Conservation (phyloP, 441 rosid genomes). For the Arabidopsis hybrid region DNA sequence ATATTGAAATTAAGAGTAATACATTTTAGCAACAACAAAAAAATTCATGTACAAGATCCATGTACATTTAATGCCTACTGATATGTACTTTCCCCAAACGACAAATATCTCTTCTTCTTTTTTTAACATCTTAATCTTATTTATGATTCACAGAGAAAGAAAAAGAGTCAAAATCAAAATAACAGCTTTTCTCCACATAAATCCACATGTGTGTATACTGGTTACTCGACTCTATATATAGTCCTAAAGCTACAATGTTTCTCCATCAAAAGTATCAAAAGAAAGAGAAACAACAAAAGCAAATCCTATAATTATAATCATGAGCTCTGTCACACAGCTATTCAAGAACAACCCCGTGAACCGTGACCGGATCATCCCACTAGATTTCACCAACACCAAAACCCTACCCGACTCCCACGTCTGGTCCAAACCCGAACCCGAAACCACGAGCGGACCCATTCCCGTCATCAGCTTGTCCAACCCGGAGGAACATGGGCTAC, state of each 20-base stretch:
- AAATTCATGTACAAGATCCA: no score
- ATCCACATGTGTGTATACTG: background rate
- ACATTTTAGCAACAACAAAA: no score
- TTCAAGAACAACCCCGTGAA: slow-evolving; percentile 44
- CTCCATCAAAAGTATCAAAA: slow-evolving; percentile 26
- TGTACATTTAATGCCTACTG: no score
- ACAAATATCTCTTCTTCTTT: background rate
- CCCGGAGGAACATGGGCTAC: slow-evolving; percentile 22
- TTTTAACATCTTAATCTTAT: background rate
- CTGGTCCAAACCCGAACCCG: slow-evolving; percentile 32
- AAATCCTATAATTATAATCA: background rate
- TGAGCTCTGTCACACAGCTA: slow-evolving; percentile 40
- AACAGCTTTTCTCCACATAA: background rate
- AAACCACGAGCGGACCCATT: slow-evolving; percentile 15
- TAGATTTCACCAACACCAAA: slow-evolving; percentile 42
- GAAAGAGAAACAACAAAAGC: background rate
- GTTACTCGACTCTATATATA: slow-evolving; percentile 34
- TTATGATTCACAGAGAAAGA: slow-evolving; percentile 9
- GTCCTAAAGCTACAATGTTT: slow-evolving; percentile 1
- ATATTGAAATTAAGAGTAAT: no score
- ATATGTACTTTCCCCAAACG: background rate
- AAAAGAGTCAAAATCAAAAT: background rate
- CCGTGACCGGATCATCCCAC: slow-evolving; percentile 43
- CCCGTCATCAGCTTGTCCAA: slow-evolving; percentile 49
- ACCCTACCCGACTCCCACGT: slow-evolving; percentile 43